These are phyloP conservation scores for Hanseniaspora thailandica DNA, from an alignment of 805 yeast species.

Conservation along the genomic window DNA sequence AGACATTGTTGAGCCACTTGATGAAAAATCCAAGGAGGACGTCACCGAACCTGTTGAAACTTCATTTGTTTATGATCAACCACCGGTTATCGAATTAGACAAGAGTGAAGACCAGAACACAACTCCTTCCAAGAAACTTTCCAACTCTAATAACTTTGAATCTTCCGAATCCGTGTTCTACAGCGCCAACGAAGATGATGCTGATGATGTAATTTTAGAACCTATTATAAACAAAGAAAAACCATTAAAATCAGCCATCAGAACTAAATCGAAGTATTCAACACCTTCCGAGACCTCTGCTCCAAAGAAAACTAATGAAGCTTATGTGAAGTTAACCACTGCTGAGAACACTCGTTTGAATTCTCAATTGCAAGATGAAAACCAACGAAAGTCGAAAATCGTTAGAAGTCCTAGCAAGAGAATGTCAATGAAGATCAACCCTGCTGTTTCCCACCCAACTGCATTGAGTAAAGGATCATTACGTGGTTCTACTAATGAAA, in stretches of 20 bases:
- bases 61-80: slow-evolving; percentile 1
- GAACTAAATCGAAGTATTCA: slow-evolving; percentile 16
- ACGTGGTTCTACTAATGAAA: not conserved
- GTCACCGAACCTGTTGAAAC: not conserved
- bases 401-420: slow-evolving; percentile 14
- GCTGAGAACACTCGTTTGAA: slow-evolving; percentile 70
- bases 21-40: not conserved
- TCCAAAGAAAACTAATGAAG: slow-evolving; percentile 23
- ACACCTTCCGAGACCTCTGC: slow-evolving; percentile 14
- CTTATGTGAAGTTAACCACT: slow-evolving; percentile 57
- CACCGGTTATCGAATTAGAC: slow-evolving; percentile 8
- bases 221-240: slow-evolving; percentile 11
- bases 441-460: not conserved
- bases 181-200: not conserved
- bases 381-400: slow-evolving; percentile 14
- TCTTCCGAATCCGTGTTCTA: not conserved
- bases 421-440: slow-evolving; percentile 4
- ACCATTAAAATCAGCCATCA: slow-evolving; percentile 38
- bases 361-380: slow-evolving; percentile 42
- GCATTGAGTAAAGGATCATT: not conserved
- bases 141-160: not conserved
- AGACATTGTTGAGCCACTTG: not conserved
- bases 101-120: not conserved
- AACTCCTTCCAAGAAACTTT: not conserved
- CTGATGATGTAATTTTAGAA: not conserved